Conservation (phyloP, 768 basidiomycete genomes). For the Naganishia randhawae region DNA sequence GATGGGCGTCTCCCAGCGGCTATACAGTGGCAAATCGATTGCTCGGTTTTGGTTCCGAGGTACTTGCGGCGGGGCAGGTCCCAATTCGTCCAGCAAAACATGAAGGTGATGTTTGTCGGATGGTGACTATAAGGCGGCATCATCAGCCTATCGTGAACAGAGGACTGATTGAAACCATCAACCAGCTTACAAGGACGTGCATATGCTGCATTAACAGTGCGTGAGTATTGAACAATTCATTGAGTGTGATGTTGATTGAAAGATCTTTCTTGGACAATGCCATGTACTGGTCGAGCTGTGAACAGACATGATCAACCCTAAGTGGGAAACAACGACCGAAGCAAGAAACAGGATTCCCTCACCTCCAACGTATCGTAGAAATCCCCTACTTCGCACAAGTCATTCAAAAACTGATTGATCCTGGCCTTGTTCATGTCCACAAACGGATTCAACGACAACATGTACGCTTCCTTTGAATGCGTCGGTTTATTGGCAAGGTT, state of each 20-base stretch:
- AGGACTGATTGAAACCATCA: background rate
- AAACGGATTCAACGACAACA: constrained; percentile 97
- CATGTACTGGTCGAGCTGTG: constrained; percentile 99
- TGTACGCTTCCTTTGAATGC: constrained; percentile 95
- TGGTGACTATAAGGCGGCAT: constrained; percentile 63
- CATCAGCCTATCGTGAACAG: background rate
- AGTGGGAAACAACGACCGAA: background rate
- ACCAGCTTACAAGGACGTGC: constrained; percentile 71
- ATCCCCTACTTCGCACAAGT: constrained; percentile 95
- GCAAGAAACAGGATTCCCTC: too few species aligned
- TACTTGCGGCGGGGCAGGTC: constrained; percentile 86
- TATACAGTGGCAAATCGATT: constrained; percentile 85
- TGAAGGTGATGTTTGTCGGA: constrained; percentile 97
- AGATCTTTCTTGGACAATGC: constrained; percentile 98
- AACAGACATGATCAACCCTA: constrained; percentile 12
- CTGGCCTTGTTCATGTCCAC: constrained; percentile 98
- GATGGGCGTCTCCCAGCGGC: constrained; percentile 98
- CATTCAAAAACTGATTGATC: constrained; percentile 95
- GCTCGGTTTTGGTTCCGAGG: constrained; percentile 97
- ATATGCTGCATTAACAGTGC: constrained; percentile 91
- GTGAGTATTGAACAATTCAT: constrained; percentile 98
- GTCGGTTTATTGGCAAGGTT: constrained; percentile 98
- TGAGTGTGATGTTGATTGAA: constrained; percentile 95
- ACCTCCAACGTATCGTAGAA: constrained; percentile 99
- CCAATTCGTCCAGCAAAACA: constrained; percentile 92